Conservation (phyloP, 805 yeast genomes). For the Lipomyces chichibuensis region DNA sequence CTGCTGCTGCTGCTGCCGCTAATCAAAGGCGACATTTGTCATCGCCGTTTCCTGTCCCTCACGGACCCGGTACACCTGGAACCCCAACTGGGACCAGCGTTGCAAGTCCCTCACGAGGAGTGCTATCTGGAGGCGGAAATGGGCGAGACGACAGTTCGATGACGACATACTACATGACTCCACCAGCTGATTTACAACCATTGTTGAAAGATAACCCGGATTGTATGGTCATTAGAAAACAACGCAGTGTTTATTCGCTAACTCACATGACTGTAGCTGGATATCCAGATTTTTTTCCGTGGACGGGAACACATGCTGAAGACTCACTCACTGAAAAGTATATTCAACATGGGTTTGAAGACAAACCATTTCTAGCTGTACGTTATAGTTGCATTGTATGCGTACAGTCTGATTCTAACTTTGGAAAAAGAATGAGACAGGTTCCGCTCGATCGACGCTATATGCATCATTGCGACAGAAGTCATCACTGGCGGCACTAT, state of each 20-base stretch:
- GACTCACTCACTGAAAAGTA: constrained; percentile 56
- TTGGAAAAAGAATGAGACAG: constrained; percentile 57
- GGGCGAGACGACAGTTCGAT: constrained; percentile 29
- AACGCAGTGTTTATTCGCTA: neutral
- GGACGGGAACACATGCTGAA: constrained; percentile 64
- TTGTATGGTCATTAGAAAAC: constrained; percentile 4
- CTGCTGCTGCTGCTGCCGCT: constrained; percentile 8
- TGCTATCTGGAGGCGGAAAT: neutral
- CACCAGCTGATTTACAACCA: constrained; percentile 26
- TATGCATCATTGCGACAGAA: constrained; percentile 47
- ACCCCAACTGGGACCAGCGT: constrained; percentile 25
- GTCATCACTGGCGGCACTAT: constrained; percentile 54
- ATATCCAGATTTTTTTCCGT: constrained; percentile 74
- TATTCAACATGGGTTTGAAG: constrained; percentile 72
- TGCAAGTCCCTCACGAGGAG: constrained; percentile 22
- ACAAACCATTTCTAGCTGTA: constrained; percentile 43
- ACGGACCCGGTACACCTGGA: constrained; percentile 26
- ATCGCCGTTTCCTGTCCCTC: constrained; percentile 28
- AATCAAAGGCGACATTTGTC: constrained; percentile 30
- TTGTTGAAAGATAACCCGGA: constrained; percentile 25
- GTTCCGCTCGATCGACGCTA: constrained; percentile 65
- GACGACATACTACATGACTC: constrained; percentile 28
- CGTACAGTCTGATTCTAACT: neutral
- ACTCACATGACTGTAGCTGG: constrained; percentile 17
- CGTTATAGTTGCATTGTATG: neutral